Evolutionary conservation across 2,329 filamentous ascomycete genomes (phyloP).

Genomic region (Xylariaceae sp.): DNA sequence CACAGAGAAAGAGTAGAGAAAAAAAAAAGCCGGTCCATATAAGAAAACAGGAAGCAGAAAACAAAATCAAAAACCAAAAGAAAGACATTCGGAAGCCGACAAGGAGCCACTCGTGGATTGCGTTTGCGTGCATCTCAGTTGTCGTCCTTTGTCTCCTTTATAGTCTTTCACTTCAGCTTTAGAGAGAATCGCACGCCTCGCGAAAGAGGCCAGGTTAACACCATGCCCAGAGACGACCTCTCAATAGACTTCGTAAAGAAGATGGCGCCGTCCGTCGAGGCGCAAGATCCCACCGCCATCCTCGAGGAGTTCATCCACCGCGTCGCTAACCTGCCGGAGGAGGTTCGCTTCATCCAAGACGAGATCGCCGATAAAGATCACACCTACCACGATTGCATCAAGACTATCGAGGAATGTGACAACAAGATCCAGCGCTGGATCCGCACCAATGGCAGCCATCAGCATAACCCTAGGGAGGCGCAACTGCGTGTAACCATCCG

Average conservation of each 20-base stretch:
- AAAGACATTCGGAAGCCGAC: neutral
- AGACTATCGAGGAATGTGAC: constrained; percentile 67
- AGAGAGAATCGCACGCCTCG: constrained; percentile 23
- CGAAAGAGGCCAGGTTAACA: constrained; percentile 47
- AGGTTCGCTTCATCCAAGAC: constrained; percentile 77
- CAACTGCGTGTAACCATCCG: constrained; percentile 59
- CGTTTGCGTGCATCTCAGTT: constrained; percentile 13
- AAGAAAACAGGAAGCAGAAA: constrained; percentile 25
- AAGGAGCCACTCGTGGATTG: constrained; percentile 2
- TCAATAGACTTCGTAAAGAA: constrained; percentile 64
- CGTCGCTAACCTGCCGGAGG: constrained; percentile 74
- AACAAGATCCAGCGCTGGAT: constrained; percentile 75
- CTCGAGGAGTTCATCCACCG: constrained; percentile 73
- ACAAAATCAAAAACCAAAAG: constrained; percentile 34
- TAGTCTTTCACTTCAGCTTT: neutral
- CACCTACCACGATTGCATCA: constrained; percentile 62
- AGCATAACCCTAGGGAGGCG: constrained; percentile 70
- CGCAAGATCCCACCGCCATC: constrained; percentile 61
- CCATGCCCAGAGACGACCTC: constrained; percentile 68
- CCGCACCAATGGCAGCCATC: constrained; percentile 67
- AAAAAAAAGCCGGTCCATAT: neutral
- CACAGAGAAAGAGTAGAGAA: constrained; percentile 29
- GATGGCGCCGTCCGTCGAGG: constrained; percentile 55
- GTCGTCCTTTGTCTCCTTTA: neutral
- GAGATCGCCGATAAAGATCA: constrained; percentile 78